Evolutionary conservation across 495 filamentous ascomycete species (phyloP), one percentile per base, ranked within the genome.

Genomic region (Hyaloscypha finlandica): DNA sequence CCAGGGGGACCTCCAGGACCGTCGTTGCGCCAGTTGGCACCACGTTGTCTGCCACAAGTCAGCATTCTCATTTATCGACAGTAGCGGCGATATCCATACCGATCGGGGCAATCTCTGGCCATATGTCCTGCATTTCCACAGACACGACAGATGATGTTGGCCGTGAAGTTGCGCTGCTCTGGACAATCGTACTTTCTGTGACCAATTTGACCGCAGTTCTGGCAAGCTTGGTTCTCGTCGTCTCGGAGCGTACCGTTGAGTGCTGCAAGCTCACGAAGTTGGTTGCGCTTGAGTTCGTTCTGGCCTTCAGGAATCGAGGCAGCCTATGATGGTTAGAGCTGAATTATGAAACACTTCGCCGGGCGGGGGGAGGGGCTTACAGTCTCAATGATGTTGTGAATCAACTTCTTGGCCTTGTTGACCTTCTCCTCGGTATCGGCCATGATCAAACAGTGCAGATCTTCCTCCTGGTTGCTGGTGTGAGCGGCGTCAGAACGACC

Each of bases 111-210:
- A 81, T 96, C 93, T 71, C 92, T 87, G 67, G 90, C 92, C 90
- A 97, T 94, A 73, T 97, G 92, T 1, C 92, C 92, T 65, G 92
- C 92, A 72, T 96, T 94, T 62, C 96, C 96, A 80, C 96, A 99
- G 73, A 97, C 91, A 70, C 95, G 94, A 82, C 96, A 99, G 77
- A 99, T 99, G 79, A 98, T 97, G 76, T 93, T 97, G 72, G 96
- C 93, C 30, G 96, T 98, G 79, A 90, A 98, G 78, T 99, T 99
- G 75, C 92, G 90, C 77, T 96, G 92, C 81, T 99, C 90, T 8
- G 96, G 96, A 71, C 96, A 99, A 77, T 99, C 96, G 72, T 97
- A 98, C 78, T 98, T 99, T 77, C 96, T 88, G 78, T 99, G 96
- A 64, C 96, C 96, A 67, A 99, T 98, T 85, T 99, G 92, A 70